Base-by-base conservation (phyloP, 352 stramenopile genomes). In the Globisporangium cederbergense region DNA sequence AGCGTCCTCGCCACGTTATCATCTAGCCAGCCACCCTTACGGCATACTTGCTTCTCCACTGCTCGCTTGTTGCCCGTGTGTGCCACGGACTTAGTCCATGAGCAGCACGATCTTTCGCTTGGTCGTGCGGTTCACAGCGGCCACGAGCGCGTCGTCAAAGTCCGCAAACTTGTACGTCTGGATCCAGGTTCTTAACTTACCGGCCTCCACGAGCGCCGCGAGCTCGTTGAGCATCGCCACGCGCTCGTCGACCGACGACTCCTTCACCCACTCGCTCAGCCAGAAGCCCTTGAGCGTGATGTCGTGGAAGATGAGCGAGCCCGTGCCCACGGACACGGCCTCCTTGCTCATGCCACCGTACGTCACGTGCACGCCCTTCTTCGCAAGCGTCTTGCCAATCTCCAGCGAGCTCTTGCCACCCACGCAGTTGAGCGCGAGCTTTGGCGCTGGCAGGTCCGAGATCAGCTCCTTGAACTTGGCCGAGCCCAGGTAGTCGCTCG, bases 241-340 rank as follows among this genome's bases (percentile, higher is more conserved):
- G 60, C 84, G 84, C 71, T 93, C 71, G 62, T 88, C 79, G 11
- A 81, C 72, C 16, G 64, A 77, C 64, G 82, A 70, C 55, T 88
- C 62, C 75, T 91, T 84, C 65, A 86, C 76, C 84, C 84, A 93
- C 73, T 93, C 76, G 71, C 85, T 91, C 54, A 95, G 78, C 78
- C 89, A 97, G 62, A 93, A 95, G 60, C 78, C 90, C 67, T 87
- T 88, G 62, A 96, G 82, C 72, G 83, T 88, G 55, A 97, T 96
- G 75, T 92, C 83, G 72, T 94, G 73, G 78, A 94, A 94, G 68
- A 94, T 84, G 64, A 94, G 81, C 71, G 83, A 78, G 45, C 75
- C 77, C 47, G 85, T 91, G 70, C 83, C 81, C 30, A 87, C 77
- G 25, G 71, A 64, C 49, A 92, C 83, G 36, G 82, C 62, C 63